Base-by-base conservation (phyloP, 2,329 filamentous ascomycete genomes). In the Karstenula rhodostoma region DNA sequence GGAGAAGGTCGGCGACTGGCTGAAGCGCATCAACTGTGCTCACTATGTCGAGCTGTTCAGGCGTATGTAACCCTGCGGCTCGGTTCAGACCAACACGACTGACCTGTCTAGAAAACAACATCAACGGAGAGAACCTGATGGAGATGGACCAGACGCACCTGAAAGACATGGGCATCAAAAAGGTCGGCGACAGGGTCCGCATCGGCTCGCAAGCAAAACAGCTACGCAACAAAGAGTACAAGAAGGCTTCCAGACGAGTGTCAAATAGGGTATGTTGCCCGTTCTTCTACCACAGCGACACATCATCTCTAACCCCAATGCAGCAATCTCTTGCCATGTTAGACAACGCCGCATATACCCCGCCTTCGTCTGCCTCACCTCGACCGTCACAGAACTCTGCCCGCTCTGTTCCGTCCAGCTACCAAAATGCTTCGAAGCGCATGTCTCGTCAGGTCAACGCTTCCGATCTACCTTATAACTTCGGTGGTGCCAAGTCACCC, bases 111-210 rank as follows among this genome's bases (percentile, higher is more conserved):
- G 85, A 89, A 75, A 97, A 99, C 78, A 92, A 98, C 78, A 97
- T 99, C 82, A 99, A 95, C 75, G 95, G 95, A 72, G 93, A 97
- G 81, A 97, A 96, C 75, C 84, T 99, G 47, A 85, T 99, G 69
- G 95, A 99, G 80, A 94, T 97, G 85, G 95, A 99, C 79, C 96
- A 97, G 83, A 90, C 93, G 58, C 93, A 96, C 43, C 85, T 99
- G 65, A 96, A 97, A 79, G 95, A 99, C 78, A 96, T 99, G 88
- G 95, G 95, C 46, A 94, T 99, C 69, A 96, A 97, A 69, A 99
- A 98, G 80, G 92, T 99, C 66, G 95, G 95, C 65, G 95, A 99
- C 78, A 89, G 95, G 56, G 94, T 99, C 37, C 91, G 94, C 64
- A 90, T 99, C 62, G 79, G 81, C 47, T 78, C 81, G 2, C 81